phyloP scores from a whole-genome alignment of 495 filamentous ascomycete species.

The Trichocladium antarcticum region DNA sequence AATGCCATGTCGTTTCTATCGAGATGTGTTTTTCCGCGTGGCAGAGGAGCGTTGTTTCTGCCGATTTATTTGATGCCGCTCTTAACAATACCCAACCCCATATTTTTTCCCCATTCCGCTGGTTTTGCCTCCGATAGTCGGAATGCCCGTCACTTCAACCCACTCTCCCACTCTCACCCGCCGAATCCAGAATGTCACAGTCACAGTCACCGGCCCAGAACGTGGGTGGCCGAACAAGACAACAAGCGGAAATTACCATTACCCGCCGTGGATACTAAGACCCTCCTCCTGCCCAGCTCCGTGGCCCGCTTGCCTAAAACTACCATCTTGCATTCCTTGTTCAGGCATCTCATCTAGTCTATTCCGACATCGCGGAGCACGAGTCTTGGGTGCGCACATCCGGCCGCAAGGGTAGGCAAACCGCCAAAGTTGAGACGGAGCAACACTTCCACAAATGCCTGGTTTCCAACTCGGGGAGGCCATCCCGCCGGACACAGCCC shows the following conservation, averaged over 20 bases:
- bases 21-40: no score
- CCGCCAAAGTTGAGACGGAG: no score
- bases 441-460: slow-evolving; percentile 17
- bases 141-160: background rate
- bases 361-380: no score
- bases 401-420: no score
- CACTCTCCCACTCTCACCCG: background rate
- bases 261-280: background rate
- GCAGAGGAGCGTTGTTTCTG: no score
- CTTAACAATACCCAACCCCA: background rate
- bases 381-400: no score
- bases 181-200: background rate
- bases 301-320: background rate
- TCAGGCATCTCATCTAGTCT: background rate
- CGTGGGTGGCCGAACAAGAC: background rate
- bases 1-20: no score
- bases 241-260: background rate
- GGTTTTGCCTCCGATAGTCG: slow-evolving; percentile 12
- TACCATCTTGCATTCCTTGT: background rate
- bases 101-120: background rate
- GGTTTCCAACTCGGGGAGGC: slow-evolving; percentile 42
- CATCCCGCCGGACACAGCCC: slow-evolving; percentile 49
- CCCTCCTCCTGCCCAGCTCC: no score
- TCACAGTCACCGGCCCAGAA: no score
- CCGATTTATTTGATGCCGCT: no score